phyloP scores from a whole-genome alignment of 169 alveolate genomes.

The Babesia bovis region DNA sequence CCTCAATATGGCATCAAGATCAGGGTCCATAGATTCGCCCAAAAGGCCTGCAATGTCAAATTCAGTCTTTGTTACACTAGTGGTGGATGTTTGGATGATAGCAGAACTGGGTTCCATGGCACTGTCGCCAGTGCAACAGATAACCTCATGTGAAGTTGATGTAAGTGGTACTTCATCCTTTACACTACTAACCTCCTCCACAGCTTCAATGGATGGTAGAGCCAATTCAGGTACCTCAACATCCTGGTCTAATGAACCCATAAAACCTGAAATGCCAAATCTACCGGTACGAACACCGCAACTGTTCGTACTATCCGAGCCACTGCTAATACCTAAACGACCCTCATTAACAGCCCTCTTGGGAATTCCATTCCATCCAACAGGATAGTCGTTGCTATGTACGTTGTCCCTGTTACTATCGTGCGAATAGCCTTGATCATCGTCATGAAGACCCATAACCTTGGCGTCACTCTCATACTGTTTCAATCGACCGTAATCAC shows the following conservation, averaged over 20 bases:
- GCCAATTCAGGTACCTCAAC: constrained; percentile 6
- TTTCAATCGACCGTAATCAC: not conserved
- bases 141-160: not conserved
- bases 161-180: not conserved
- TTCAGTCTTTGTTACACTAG: too few species aligned
- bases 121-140: not conserved
- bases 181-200: not conserved
- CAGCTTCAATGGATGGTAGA: not conserved
- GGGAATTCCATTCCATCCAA: not conserved
- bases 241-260: not conserved
- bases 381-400: not conserved
- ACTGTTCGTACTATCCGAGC: not conserved
- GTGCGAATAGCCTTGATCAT: not conserved
- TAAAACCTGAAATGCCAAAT: not conserved
- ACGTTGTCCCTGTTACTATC: not conserved
- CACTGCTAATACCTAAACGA: not conserved
- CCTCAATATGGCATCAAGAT: constrained; percentile 8
- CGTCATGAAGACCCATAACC: not conserved
- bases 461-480: not conserved
- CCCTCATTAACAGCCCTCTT: constrained; percentile 18
- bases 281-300: not conserved
- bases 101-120: not conserved
- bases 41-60: not conserved
- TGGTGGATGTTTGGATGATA: not conserved
- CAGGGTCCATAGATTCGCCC: not conserved